Evolutionary conservation across 2,329 filamentous ascomycete genomes (phyloP), one percentile per base, ranked within the genome.

Genomic region (Pestalotiopsis sp.): DNA sequence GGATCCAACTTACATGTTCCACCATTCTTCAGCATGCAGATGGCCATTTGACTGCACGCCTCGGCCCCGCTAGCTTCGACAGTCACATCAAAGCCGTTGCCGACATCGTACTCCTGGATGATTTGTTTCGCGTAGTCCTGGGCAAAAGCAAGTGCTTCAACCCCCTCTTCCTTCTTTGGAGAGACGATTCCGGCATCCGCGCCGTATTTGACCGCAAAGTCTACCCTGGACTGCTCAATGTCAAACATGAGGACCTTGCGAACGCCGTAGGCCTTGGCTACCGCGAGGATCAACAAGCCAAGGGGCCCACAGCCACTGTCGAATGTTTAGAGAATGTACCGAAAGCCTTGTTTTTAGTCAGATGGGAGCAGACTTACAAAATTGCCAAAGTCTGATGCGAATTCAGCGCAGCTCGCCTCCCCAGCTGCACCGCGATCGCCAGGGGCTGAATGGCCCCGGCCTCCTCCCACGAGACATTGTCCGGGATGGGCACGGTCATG

Each of bases 391-490:
- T 49, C 20, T 65, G 62, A 25, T 65, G 62, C 38, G 62, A 45
- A 20, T 65, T 65, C 20, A 65, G 23, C 3, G 20, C 23, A 6
- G 62, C 62, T n/a, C 62, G 9, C 38, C 62, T 27, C 4, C 39
- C 62, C 13, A 65, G 41, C 62, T 65, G 62, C 11, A 65, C 62
- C 13, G 62, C 62, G 52, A 65, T 65, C 13, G 62, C 62, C 14
- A 65, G 23, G 23, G 62, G 62, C 27, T 65, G 62, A 20, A 65
- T 65, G n/a, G 62, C 14, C 4, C 62, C 62, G 41, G 62, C 62
- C 41, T 65, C 62, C 49, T 65, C 62, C 62, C 62, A 65, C n/a
- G 62, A 65, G n/a, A 65, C 62, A 36, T 65, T 65, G 11, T 65
- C 62, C 2, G 62, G 62, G 4, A 65, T 65, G 2, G 62, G 62